Conservation (phyloP, 139 green algal genomes). For the Chlorella sp. region DNA sequence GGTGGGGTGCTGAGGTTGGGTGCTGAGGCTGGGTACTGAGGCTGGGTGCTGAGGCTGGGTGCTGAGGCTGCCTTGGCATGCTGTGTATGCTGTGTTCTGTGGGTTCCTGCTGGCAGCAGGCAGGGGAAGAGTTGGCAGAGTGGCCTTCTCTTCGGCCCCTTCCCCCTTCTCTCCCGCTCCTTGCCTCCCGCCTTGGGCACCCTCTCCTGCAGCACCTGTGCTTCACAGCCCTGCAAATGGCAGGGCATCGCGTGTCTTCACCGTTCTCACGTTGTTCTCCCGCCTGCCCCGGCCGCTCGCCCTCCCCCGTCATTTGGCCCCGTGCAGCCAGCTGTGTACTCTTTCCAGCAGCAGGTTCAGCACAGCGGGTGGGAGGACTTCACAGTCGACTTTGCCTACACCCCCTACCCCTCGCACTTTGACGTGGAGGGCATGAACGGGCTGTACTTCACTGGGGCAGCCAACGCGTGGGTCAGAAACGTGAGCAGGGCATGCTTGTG, state of each 20-base stretch:
- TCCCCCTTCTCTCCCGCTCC: background rate
- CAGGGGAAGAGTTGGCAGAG: too few relatives aligned
- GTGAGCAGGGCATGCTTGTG: background rate
- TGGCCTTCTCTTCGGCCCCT: too few relatives aligned
- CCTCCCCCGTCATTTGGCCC: background rate
- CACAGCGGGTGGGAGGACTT: conserved; percentile 8
- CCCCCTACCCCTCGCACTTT: background rate
- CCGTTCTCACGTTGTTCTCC: background rate
- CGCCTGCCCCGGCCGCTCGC: background rate
- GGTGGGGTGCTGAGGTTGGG: too few relatives aligned
- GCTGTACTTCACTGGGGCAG: background rate
- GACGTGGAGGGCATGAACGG: background rate
- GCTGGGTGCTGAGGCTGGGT: too few relatives aligned
- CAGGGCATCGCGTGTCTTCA: background rate
- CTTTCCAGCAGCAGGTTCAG: conserved; percentile 8
- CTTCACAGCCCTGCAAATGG: background rate
- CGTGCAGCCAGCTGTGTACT: background rate
- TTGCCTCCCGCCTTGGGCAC: background rate
- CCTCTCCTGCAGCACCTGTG: background rate
- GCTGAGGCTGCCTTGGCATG: too few relatives aligned
- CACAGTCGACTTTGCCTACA: background rate
- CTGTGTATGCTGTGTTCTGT: too few relatives aligned
- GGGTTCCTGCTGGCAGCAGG: too few relatives aligned
- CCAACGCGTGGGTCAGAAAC: conserved; percentile 17
- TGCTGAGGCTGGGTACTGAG: too few relatives aligned